Evolutionary conservation across 2,329 filamentous ascomycete genomes (phyloP), one percentile per base, ranked within the genome.

Genomic region (Acarospora socialis): DNA sequence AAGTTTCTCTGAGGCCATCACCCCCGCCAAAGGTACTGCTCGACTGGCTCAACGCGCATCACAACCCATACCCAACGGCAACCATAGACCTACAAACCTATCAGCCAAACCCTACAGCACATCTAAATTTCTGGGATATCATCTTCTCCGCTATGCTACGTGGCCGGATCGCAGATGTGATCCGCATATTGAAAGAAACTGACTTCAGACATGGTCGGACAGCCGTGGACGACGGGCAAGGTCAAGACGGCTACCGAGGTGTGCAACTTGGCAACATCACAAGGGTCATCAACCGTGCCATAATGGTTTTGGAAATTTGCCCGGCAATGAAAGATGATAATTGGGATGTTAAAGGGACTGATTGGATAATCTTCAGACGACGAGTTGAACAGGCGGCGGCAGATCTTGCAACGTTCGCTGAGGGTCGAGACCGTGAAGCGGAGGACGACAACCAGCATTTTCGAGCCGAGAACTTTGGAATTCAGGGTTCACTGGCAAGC

Each of bases 331-430:
- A 61, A 32, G 56, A 61, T 28, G 49, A 52, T 23, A 73, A 87
- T 50, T 95, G 87, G 87, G 77, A 93, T 45, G 71, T 90, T 28
- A 77, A 73, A 49, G 77, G 76, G 36, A 70, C 71, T 41, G 80
- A 87, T 37, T 95, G 87, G 87, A 73, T 68, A 10, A 56, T 90
- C 22, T 95, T 90, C 57, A 73, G 87, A 32, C 73, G 81, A 41
- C 73, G 79, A 33, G 73, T 83, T 10, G 66, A 72, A 25, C 70
- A 74, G 19, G 73, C 78, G 3, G 59, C 82, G 33, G 69, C 76
- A 32, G 70, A 80, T 33, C 65, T 95, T 13, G 73, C 77, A 28
- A 69, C 73, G 8, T 84, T 90, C 47, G 81, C 83, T 3, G 83
- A 92, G 57, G 81, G 79, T 23, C 68, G 70, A 34, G 70, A 75